phyloP scores from a whole-genome alignment of 345 rosid species.

The Arabis alpina region DNA sequence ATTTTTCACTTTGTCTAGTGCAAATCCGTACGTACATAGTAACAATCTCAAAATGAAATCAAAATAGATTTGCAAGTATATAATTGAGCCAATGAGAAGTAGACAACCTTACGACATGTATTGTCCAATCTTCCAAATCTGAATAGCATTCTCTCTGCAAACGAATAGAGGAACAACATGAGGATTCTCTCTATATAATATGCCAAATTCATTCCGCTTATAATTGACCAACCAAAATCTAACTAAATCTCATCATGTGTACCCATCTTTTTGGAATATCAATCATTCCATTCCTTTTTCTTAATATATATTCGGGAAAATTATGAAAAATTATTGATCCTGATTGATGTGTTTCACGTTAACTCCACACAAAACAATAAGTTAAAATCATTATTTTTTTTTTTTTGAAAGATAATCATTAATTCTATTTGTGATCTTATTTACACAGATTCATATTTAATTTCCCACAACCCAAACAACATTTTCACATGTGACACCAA shows the following conservation, averaged over 20 bases:
- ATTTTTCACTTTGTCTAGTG: constrained; percentile 4
- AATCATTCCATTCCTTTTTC: not conserved
- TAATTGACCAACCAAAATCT: constrained; percentile 24
- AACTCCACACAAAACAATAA: no score
- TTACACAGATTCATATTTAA: no score
- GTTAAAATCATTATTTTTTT: no score
- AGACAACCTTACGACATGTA: constrained; percentile 22
- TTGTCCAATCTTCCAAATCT: constrained; percentile 16
- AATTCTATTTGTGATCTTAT: no score
- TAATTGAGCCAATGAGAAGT: constrained; percentile 29
- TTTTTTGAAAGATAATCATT: no score
- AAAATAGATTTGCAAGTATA: constrained; percentile 28
- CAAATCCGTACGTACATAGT: constrained; percentile 6
- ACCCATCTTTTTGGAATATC: constrained; percentile 3
- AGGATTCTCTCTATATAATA: constrained; percentile 11
- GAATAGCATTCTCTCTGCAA: constrained; percentile 25
- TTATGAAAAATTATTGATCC: not conserved
- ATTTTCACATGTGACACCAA: no score
- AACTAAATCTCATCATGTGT: constrained; percentile 14
- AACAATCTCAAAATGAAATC: constrained; percentile 16
- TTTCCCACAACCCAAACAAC: no score
- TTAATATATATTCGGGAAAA: not conserved
- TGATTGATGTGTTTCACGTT: not conserved
- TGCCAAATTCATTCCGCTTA: constrained; percentile 10
- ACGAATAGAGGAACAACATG: not conserved